Evolutionary conservation across 345 rosid species (phyloP), one percentile per base, ranked within the genome.

Genomic region (Fremontodendron californicum): DNA sequence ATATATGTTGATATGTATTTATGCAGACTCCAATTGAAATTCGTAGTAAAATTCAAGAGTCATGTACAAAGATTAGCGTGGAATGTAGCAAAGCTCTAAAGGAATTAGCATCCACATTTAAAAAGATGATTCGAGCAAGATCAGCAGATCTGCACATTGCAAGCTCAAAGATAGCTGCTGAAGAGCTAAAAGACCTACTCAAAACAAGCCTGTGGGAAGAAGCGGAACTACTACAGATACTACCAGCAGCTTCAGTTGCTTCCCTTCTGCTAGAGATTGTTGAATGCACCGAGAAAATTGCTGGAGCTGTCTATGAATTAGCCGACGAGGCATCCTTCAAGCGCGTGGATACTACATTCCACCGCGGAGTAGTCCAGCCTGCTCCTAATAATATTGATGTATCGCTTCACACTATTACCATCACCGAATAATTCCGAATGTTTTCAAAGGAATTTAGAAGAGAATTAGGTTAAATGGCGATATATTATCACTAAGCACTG

Each of bases 31-130:
- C 87, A 12, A 0, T 6, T 5, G 71, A 79, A 62, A 16, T 85
- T 16, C 46, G 46, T 19, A 18, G 39, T 62, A 42, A 55, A 76
- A 48, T 84, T 70, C 73, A 81, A 75, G 81, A 75, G 48, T 39
- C 82, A 18, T 81, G 87, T 76, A 78, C 35, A 33, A 67, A 23
- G 29, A 70, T 80, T 29, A 73, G 83, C 80, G 0, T 0, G 10
- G 86, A 75, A 70, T 81, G 73, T n/a, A 79, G 89, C 18, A 84
- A 74, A 54, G 77, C 83, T 35, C 64, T 89, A 11, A 87, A 74
- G 78, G 87, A 87, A 65, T 15, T 87, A 10, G 78, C 82, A 10
- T 62, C 66, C 7, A 51, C 81, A 5, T 45, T 82, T 7, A 78
- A 33, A 43, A 79, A 35, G 25, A 85, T 87, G 85, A 64, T 9